Conservation (phyloP, 1,139 yeast genomes). For the Geotrichum klebahnii region DNA sequence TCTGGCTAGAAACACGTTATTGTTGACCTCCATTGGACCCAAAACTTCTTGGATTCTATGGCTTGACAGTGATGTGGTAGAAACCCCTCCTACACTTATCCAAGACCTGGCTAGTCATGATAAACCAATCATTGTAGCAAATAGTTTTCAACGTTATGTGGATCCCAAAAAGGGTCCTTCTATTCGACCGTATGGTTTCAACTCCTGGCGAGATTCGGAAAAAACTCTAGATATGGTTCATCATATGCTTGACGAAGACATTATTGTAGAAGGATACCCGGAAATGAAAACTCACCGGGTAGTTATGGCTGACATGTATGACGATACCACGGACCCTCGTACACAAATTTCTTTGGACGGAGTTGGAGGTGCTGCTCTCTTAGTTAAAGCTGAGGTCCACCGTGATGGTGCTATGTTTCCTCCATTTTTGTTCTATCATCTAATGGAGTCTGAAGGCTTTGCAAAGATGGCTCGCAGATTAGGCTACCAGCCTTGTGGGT, state of each 20-base stretch:
- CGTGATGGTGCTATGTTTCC: conserved; percentile 99
- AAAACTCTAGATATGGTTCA: conserved; percentile 74
- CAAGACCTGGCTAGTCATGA: conserved; percentile 87
- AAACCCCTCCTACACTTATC: conserved; percentile 72
- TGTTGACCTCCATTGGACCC: conserved; percentile 86
- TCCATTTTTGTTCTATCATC: conserved; percentile 91
- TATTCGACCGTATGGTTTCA: conserved; percentile 90
- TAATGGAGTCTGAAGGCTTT: conserved; percentile 96
- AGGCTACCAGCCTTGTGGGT: conserved; percentile 85
- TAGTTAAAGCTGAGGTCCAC: conserved; percentile 95
- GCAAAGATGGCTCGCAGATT: conserved; percentile 96
- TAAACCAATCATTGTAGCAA: conserved; percentile 84
- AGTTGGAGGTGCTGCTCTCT: conserved; percentile 91
- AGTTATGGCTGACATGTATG: conserved; percentile 87
- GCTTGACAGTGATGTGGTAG: conserved; percentile 92
- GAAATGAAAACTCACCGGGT: conserved; percentile 93
- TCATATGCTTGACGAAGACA: conserved; percentile 75
- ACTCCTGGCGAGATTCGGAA: conserved; percentile 94
- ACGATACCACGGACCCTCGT: conserved; percentile 57
- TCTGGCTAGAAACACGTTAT: conserved; percentile 81
- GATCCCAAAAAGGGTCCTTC: conserved; percentile 52
- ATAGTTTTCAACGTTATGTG: conserved; percentile 78
- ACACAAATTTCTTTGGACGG: conserved; percentile 82
- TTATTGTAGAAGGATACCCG: conserved; percentile 82
- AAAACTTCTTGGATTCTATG: conserved; percentile 91